Conservation (phyloP, 164 flowering plant genomes). For the Akebia trifoliata region DNA sequence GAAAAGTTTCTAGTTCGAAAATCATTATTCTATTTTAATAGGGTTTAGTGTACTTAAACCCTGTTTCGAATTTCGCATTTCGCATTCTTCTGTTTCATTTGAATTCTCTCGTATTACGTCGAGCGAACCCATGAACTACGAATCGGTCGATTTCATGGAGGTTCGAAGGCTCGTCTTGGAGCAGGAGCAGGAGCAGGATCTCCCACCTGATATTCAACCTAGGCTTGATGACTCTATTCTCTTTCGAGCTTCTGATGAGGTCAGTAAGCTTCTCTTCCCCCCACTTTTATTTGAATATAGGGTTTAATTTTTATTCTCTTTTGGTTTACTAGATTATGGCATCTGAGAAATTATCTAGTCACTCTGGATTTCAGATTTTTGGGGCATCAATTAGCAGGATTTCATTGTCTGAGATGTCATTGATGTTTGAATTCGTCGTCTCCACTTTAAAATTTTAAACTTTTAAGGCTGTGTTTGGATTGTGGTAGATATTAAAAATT, state of each 20-base stretch:
- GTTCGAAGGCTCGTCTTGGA: slow-evolving; percentile 13
- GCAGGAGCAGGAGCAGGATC: slow-evolving; percentile 5
- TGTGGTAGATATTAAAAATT: too few relatives aligned
- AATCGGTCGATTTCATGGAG: slow-evolving; percentile 12
- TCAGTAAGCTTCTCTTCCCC: background rate
- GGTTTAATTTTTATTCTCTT: background rate
- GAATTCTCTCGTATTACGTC: too few relatives aligned
- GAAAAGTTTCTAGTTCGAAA: too few relatives aligned
- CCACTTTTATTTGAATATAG: background rate
- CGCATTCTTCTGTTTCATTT: too few relatives aligned
- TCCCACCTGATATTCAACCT: background rate
- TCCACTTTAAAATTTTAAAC: too few relatives aligned
- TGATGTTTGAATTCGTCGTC: too few relatives aligned
- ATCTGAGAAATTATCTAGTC: background rate
- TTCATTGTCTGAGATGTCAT: too few relatives aligned
- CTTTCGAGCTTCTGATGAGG: slow-evolving; percentile 9
- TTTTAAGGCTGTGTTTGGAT: too few relatives aligned
- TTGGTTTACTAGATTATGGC: background rate
- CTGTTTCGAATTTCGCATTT: too few relatives aligned
- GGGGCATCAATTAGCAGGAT: background rate
- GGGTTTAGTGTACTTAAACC: too few relatives aligned
- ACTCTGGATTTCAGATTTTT: background rate
- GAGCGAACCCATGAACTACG: slow-evolving; percentile 1
- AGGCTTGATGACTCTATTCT: slow-evolving; percentile 8
- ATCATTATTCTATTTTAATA: too few relatives aligned